Evolutionary conservation across 306 rosid genomes (phyloP), one percentile per base, ranked within the genome.

Genomic region (Sphenostylis stenocarpa): DNA sequence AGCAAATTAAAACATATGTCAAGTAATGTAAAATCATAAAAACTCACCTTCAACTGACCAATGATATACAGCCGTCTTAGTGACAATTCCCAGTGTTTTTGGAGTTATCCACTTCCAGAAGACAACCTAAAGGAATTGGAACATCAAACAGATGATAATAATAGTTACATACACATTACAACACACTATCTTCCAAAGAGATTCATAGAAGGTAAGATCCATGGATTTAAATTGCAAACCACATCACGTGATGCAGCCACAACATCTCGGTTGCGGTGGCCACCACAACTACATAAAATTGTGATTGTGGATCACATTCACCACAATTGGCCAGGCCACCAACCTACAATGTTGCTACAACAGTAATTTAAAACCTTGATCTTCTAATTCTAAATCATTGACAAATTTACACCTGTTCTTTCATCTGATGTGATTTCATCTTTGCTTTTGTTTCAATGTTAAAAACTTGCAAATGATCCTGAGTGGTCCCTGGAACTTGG

Each of bases 21-120:
- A 48, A 51, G 14, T 19, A 38, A 53, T 56, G n/a, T 41, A 17
- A 70, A 73, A 81, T 21, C 39, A 77, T 58, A n/a, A 60, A 49
- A 7, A 5, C 38, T 51, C 65, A 80, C 92, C 92, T 53, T 88
- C 90, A 74, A 86, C 78, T 38, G 85, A 82, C 92, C 92, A 88
- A 80, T 88, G 92, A 78, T 79, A 86, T 17, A 84, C 90, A 15
- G 92, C 82, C 24, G 85, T 77, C 56, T 71, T 87, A 12, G 92
- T 88, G 49, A 88, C 88, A 53, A 88, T 66, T 47, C 90, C 90
- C 29, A 86, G 39, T 55, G 55, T 63, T 74, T 82, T 86, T 44
- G 88, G 77, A 48, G 88, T 82, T 77, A 86, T 82, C 92, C 92
- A 88, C 85, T 88, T 88, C 88, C 90, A 86, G 43, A 88, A 88